These are phyloP conservation scores for Penicillium parvum DNA, from an alignment of 495 filamentous ascomycete species.

Conservation along the genomic window DNA sequence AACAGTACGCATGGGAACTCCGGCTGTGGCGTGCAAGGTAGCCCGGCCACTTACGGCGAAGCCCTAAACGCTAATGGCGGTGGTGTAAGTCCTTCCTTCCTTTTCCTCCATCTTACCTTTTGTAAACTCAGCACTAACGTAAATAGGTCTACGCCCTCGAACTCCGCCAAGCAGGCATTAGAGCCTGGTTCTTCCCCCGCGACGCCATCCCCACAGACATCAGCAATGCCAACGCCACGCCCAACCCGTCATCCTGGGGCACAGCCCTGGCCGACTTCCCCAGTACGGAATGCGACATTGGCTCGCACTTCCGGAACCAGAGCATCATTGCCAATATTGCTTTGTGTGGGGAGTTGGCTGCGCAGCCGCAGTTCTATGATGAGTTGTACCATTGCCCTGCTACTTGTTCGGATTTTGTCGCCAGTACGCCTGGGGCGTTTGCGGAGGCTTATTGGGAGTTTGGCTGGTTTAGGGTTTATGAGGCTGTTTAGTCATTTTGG, in stretches of 20 bases:
- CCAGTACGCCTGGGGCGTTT: conserved; percentile 29
- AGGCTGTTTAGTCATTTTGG: conserved; percentile 8
- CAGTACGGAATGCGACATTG: conserved; percentile 36
- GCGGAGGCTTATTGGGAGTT: conserved; percentile 41
- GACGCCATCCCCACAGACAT: conserved; percentile 24
- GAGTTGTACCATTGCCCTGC: conserved; percentile 28
- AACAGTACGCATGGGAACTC: conserved; percentile 35
- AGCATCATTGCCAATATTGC: conserved; percentile 42
- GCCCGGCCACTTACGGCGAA: conserved; percentile 31
- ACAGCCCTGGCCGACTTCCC: conserved; percentile 39
- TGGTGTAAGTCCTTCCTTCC: conserved; percentile 27
- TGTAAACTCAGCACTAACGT: neutral
- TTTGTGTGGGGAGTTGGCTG: conserved; percentile 32
- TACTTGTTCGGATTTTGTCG: conserved; percentile 30
- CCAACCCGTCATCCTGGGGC: conserved; percentile 28
- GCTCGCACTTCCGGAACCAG: conserved; percentile 36
- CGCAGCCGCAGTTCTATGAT: conserved; percentile 22
- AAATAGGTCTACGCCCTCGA: conserved; percentile 33
- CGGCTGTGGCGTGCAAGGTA: conserved; percentile 42
- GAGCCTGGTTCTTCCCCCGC: conserved; percentile 36
- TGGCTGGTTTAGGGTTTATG: conserved; percentile 32
- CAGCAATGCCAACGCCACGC: conserved; percentile 9
- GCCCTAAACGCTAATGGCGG: conserved; percentile 42
- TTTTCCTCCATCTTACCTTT: neutral
- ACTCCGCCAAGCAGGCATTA: conserved; percentile 29